Conservation (phyloP, 306 rosid genomes). For the Begonia loranthoides region DNA sequence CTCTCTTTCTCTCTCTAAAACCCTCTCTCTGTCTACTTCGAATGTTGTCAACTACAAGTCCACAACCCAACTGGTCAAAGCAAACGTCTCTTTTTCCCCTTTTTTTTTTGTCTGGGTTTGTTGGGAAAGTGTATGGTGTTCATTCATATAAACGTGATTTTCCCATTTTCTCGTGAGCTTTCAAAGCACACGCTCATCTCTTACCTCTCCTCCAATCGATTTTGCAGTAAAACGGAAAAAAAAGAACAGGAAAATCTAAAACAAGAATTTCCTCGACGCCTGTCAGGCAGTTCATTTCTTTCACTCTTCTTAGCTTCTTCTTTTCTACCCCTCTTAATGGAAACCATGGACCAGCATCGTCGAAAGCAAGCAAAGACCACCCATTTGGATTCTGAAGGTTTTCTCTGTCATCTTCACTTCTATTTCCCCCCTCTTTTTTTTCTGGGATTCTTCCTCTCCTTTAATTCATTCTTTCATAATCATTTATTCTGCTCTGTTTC, state of each 20-base stretch:
- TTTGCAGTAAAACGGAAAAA: too few species aligned
- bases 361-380: constrained; percentile 6
- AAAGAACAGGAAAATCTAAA: too few species aligned
- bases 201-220: too few species aligned
- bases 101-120: too few species aligned
- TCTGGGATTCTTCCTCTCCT: not conserved
- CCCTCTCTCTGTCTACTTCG: not conserved
- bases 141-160: not conserved
- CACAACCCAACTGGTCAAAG: constrained; percentile 14
- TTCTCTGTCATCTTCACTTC: not conserved
- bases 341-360: constrained; percentile 5
- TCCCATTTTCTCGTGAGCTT: not conserved
- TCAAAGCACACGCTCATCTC: not conserved
- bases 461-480: too few species aligned
- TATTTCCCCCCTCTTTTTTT: not conserved
- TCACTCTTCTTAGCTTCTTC: not conserved
- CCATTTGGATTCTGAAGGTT: constrained; percentile 11
- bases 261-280: not conserved
- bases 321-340: constrained; percentile 1
- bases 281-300: not conserved
- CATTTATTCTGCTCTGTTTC: not conserved
- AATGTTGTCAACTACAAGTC: constrained; percentile 16
- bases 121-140: too few species aligned
- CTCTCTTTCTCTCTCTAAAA: too few species aligned
- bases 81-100: constrained; percentile 2